Base-by-base conservation (phyloP, 2,329 filamentous ascomycete genomes). In the Exserohilum rostratum region DNA sequence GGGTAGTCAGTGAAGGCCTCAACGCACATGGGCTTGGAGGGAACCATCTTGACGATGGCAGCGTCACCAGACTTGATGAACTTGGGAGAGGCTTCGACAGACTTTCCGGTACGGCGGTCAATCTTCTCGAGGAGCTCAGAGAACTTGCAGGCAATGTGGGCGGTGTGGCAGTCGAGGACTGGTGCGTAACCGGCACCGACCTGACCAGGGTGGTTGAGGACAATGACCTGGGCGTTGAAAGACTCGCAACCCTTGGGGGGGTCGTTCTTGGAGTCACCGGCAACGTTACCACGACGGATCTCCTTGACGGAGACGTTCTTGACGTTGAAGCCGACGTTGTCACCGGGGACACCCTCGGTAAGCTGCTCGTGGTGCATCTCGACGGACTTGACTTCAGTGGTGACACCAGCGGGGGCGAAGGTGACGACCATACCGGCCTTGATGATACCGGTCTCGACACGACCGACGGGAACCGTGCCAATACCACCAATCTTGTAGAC, bases 251-350 rank as follows among this genome's bases (percentile, higher is more conserved):
- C 95, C 79, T 83, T 79, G 68, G 95, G 91, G 75, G 95, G 95
- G 85, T 99, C 95, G 87, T 96, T 96, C 93, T 99, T 99, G 88
- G 91, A 93, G 91, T 99, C 95, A 91, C 92, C 91, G 77, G 90
- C 90, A 75, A 99, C 95, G 89, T 99, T 98, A 79, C 95, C 95
- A 96, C 95, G 95, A 84, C 95, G 95, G 79, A 99, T 96, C 82
- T 99, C 95, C 93, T 99, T 99, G 85, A 99, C 95, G 82, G 95
- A 98, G 77, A 99, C 95, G 95, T 99, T 99, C 93, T 99, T 99
- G 85, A 99, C 93, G 91, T 99, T 99, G 93, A 99, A 99, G 76
- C 95, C 95, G 81, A 99, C 95, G 87, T 99, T 99, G 91, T 99
- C 95, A 89, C 95, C 95, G 78, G 95, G 95, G 70, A 90, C 78